A percentile compares a stretch with the other conserved stretches of the same genome.
Conservation (phyloP, 2,329 filamentous ascomycete species). For the Penicillium sp. region DNA sequence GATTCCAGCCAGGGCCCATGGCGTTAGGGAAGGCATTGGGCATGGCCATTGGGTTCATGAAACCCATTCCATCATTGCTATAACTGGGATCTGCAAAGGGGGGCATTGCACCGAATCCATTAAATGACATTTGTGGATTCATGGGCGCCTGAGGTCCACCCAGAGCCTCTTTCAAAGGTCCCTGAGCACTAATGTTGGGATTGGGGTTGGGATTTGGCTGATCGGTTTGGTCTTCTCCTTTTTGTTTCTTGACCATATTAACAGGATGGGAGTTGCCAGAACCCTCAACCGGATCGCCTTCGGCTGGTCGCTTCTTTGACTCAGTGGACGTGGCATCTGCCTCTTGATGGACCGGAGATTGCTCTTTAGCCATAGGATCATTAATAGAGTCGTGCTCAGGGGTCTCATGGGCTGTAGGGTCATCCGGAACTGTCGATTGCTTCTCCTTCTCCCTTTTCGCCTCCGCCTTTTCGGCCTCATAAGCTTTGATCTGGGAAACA, state of each 20-base stretch:
- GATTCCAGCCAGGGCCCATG: constrained; percentile 41
- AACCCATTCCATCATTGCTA: constrained; percentile 31
- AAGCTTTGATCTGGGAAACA: constrained; percentile 75
- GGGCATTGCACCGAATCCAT: constrained; percentile 34
- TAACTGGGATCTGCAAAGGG: constrained; percentile 38
- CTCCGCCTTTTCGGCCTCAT: constrained; percentile 56
- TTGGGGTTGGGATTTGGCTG: neutral
- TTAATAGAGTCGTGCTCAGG: constrained; percentile 13
- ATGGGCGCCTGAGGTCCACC: constrained; percentile 26
- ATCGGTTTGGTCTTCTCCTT: constrained; percentile 35
- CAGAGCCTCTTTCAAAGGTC: constrained; percentile 7
- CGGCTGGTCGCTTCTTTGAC: constrained; percentile 79
- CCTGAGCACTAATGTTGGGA: neutral
- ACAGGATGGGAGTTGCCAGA: constrained; percentile 40
- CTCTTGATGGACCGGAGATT: constrained; percentile 32
- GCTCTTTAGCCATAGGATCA: constrained; percentile 18
- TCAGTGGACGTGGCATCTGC: constrained; percentile 35
- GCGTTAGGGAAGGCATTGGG: constrained; percentile 32
- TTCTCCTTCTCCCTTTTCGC: constrained; percentile 47
- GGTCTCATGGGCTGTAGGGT: constrained; percentile 16
- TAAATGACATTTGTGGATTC: constrained; percentile 38
- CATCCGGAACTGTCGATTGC: constrained; percentile 29
- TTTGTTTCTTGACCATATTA: constrained; percentile 44
- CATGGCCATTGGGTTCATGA: constrained; percentile 45
- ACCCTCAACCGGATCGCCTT: constrained; percentile 61